Conservation (phyloP, 139 green algal genomes). For the Gonium pectorale region DNA sequence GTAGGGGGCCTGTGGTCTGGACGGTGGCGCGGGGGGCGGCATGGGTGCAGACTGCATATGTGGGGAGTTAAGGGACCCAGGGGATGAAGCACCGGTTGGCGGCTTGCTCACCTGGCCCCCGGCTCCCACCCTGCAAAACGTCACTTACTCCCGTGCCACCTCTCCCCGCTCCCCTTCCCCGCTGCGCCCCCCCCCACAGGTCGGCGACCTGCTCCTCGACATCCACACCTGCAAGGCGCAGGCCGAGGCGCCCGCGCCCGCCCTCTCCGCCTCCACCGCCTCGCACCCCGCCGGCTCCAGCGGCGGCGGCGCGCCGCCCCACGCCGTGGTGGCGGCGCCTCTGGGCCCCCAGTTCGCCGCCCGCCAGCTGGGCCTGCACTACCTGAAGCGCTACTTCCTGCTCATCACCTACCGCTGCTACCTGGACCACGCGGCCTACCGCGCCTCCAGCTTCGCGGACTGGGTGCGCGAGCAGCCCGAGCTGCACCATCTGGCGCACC, state of each 20-base stretch:
- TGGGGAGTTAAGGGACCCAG: no score
- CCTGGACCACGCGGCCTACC: slow-evolving; percentile 44
- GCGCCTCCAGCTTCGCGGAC: slow-evolving; percentile 39
- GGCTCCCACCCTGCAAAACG: no score
- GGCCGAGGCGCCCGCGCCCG: slow-evolving; percentile 16
- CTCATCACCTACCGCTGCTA: slow-evolving; percentile 83
- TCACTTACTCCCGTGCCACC: not conserved
- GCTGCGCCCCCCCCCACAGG: not conserved
- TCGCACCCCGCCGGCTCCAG: not conserved
- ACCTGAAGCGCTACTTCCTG: slow-evolving; percentile 93
- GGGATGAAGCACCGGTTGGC: no score
- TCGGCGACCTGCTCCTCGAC: slow-evolving; percentile 81
- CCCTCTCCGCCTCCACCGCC: not conserved
- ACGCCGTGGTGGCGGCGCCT: not conserved
- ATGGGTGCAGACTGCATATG: no score
- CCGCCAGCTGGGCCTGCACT: slow-evolving; percentile 89
- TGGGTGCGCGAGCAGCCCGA: slow-evolving; percentile 65
- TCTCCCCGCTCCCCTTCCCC: not conserved
- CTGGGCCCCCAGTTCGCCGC: slow-evolving; percentile 63
- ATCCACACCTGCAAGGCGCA: slow-evolving; percentile 66
- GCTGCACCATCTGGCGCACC: slow-evolving; percentile 66
- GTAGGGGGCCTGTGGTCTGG: not conserved
- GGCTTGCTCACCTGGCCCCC: no score
- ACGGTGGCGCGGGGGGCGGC: not conserved
- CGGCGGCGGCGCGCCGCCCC: slow-evolving; percentile 1